Conservation (phyloP, 2,329 filamentous ascomycete genomes). For the Arthrobotrys conoides region DNA sequence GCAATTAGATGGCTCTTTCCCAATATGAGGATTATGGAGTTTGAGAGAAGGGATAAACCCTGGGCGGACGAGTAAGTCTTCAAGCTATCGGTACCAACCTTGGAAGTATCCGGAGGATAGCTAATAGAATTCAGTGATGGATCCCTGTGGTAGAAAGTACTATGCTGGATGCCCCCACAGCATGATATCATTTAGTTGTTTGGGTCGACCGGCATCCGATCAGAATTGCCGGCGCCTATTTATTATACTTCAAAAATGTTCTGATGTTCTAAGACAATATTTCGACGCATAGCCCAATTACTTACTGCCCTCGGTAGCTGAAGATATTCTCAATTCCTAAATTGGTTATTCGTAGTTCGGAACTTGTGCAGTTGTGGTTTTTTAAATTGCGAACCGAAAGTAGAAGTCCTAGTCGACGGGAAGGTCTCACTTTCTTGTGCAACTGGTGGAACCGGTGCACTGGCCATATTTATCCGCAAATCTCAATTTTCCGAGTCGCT, state of each 20-base stretch:
- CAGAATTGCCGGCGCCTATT: neutral
- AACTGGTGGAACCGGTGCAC: neutral
- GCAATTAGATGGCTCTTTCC: constrained; percentile 41
- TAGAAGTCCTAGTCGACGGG: neutral
- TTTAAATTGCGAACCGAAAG: constrained; percentile 1
- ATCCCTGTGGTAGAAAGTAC: constrained; percentile 25
- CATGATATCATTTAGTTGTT: neutral
- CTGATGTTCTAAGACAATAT: neutral
- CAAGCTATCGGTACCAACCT: neutral
- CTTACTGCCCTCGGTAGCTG: neutral
- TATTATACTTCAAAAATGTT: neutral
- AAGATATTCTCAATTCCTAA: neutral
- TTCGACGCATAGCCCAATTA: neutral
- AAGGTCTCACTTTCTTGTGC: neutral
- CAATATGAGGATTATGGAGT: constrained; percentile 38
- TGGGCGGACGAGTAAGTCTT: constrained; percentile 44
- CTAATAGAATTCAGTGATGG: constrained; percentile 26
- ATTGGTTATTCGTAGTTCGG: constrained; percentile 1
- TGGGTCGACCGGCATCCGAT: neutral
- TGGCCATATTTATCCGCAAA: neutral
- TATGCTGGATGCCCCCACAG: neutral
- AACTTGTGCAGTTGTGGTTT: neutral
- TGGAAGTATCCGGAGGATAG: neutral
- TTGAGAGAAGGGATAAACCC: constrained; percentile 35
- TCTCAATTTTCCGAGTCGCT: neutral